phyloP scores from a whole-genome alignment of 2,329 filamentous ascomycete genomes.

The Nigrospora oryzae region DNA sequence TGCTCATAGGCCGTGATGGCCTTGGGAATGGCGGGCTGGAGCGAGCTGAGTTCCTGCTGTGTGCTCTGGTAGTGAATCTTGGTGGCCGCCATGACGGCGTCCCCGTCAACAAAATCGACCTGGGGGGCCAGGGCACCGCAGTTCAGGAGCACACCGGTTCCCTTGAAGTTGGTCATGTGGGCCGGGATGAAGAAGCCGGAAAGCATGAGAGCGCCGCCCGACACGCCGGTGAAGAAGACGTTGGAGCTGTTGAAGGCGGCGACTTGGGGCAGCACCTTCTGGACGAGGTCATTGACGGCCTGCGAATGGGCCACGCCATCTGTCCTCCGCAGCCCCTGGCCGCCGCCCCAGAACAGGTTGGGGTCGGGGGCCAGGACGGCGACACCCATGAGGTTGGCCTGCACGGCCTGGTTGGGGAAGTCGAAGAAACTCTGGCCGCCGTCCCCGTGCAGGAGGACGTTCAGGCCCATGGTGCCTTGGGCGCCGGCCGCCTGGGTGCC shows the following conservation, averaged over 20 bases:
- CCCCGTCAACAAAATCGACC: constrained; percentile 30
- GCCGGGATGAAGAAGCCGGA: constrained; percentile 50
- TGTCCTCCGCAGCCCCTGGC: constrained; percentile 39
- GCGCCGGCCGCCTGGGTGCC: constrained; percentile 21
- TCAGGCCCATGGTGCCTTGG: constrained; percentile 35
- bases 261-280: constrained; percentile 38
- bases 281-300: constrained; percentile 44
- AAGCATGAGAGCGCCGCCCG: constrained; percentile 44
- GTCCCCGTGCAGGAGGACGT: constrained; percentile 51
- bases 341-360: constrained; percentile 51
- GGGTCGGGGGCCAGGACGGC: constrained; percentile 44
- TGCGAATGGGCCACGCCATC: constrained; percentile 48
- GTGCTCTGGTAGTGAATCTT: constrained; percentile 50
- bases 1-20: constrained; percentile 43
- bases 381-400: constrained; percentile 41
- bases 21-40: constrained; percentile 41
- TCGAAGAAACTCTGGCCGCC: constrained; percentile 51
- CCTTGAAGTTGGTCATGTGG: constrained; percentile 41
- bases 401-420: constrained; percentile 46
- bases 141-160: constrained; percentile 44
- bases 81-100: constrained; percentile 32
- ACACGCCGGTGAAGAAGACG: constrained; percentile 50
- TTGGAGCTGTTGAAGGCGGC: constrained; percentile 42
- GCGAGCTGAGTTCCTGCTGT: constrained; percentile 35
- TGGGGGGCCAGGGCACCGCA: constrained; percentile 47